phyloP scores from a whole-genome alignment of 2,329 filamentous ascomycete genomes.

The Verticillium nonalfalfae region DNA sequence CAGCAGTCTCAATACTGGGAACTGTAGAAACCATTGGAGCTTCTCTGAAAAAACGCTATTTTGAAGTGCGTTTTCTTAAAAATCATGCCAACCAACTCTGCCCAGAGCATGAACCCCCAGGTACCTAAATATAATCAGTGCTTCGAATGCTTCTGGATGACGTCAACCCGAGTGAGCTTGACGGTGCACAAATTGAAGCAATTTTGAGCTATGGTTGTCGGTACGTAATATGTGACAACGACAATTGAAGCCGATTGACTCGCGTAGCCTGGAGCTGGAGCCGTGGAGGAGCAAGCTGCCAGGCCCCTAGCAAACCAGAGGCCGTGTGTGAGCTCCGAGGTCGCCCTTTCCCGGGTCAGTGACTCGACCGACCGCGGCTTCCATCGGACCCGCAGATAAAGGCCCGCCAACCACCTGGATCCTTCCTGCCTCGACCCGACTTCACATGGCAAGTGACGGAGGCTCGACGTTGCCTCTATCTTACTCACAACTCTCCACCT shows the following conservation, averaged over 20 bases:
- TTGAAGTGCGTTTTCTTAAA: too few relatives aligned
- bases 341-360: neutral
- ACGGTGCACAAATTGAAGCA: too few relatives aligned
- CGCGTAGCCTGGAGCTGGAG: neutral
- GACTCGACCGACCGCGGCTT: neutral
- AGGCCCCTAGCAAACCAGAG: neutral
- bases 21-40: too few relatives aligned
- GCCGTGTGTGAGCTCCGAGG: neutral
- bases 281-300: neutral
- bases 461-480: neutral
- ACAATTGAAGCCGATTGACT: neutral
- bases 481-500: neutral
- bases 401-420: neutral
- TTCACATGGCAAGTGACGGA: neutral
- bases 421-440: too few relatives aligned
- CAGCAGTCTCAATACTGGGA: too few relatives aligned
- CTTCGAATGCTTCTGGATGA: too few relatives aligned
- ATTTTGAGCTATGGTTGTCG: neutral
- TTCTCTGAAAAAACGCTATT: too few relatives aligned
- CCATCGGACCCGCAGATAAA: neutral
- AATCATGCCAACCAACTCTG: too few relatives aligned
- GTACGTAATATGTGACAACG: neutral
- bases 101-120: too few relatives aligned
- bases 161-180: too few relatives aligned
- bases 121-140: too few relatives aligned